These are phyloP conservation scores for Saccharomyces pastorianus DNA, from an alignment of 1,139 yeast species.

Conservation along the genomic window DNA sequence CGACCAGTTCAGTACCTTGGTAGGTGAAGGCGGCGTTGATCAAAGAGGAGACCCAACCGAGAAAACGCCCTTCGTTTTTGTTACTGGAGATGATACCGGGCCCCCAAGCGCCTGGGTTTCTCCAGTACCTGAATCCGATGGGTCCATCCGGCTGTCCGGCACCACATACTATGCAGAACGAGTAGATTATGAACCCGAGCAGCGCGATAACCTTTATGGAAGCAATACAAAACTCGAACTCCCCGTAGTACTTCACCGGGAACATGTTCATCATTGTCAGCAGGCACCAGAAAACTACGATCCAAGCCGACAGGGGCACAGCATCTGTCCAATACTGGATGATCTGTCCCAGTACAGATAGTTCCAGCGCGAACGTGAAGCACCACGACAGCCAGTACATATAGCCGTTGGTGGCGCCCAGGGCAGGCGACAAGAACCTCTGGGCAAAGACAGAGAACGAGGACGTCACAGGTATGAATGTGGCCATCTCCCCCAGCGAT, in stretches of 20 bases:
- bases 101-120: constrained; percentile 85
- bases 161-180: constrained; percentile 69
- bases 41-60: constrained; percentile 62
- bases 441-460: constrained; percentile 52
- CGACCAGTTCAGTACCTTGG: constrained; percentile 82
- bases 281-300: constrained; percentile 55
- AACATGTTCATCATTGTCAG: constrained; percentile 47
- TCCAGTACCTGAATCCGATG: constrained; percentile 84
- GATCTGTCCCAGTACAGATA: constrained; percentile 78
- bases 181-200: constrained; percentile 62
- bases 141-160: constrained; percentile 58
- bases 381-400: constrained; percentile 87
- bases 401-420: constrained; percentile 80
- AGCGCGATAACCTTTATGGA: constrained; percentile 64
- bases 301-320: constrained; percentile 67
- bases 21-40: constrained; percentile 69
- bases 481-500: constrained; percentile 70
- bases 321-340: constrained; percentile 67
- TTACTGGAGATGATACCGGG: constrained; percentile 43
- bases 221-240: constrained; percentile 66
- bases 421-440: constrained; percentile 47
- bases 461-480: constrained; percentile 60
- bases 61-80: constrained; percentile 59
- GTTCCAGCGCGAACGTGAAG: constrained; percentile 73
- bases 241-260: constrained; percentile 63